phyloP scores from a whole-genome alignment of 2,329 filamentous ascomycete genomes.

The Chaetomium sp. region DNA sequence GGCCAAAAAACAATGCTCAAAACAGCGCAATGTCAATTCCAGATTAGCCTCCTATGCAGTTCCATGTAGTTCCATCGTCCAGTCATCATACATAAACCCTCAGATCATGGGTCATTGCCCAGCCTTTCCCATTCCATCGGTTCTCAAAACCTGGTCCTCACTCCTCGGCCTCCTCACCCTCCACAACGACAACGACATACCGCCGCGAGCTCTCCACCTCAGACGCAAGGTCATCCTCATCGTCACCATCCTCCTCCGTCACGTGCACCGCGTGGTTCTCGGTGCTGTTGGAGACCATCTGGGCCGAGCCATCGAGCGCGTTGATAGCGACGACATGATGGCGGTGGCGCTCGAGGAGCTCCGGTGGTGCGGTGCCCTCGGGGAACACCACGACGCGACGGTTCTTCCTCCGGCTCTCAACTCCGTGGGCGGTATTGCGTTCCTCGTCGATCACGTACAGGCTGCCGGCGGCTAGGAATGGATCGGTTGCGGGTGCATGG shows the following conservation, averaged over 20 bases:
- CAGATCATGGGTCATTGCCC: too few species aligned
- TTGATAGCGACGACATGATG: conserved; percentile 24
- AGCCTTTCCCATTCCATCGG: neutral
- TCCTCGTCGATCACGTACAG: conserved; percentile 23
- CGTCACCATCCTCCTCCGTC: conserved; percentile 15
- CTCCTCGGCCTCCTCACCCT: conserved; percentile 11
- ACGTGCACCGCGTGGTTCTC: conserved; percentile 19
- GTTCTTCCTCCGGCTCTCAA: conserved; percentile 13
- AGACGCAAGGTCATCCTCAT: conserved; percentile 10
- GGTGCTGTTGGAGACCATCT: conserved; percentile 12
- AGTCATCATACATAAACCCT: too few species aligned
- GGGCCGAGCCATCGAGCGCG: conserved; percentile 19
- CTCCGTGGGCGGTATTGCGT: conserved; percentile 5
- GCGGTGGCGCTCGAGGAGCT: conserved; percentile 17
- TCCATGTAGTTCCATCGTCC: too few species aligned
- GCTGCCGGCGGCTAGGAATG: conserved; percentile 21
- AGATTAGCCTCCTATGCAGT: too few species aligned
- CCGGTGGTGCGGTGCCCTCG: conserved; percentile 20
- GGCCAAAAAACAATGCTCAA: too few species aligned
- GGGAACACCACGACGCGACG: conserved; percentile 23
- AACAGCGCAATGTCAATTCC: too few species aligned
- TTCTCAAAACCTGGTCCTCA: neutral
- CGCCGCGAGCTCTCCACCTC: conserved; percentile 10
- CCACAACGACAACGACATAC: conserved; percentile 18
- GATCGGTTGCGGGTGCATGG: conserved; percentile 21